phyloP scores from a whole-genome alignment of 2,329 filamentous ascomycete genomes.

The Xylaria sp. region DNA sequence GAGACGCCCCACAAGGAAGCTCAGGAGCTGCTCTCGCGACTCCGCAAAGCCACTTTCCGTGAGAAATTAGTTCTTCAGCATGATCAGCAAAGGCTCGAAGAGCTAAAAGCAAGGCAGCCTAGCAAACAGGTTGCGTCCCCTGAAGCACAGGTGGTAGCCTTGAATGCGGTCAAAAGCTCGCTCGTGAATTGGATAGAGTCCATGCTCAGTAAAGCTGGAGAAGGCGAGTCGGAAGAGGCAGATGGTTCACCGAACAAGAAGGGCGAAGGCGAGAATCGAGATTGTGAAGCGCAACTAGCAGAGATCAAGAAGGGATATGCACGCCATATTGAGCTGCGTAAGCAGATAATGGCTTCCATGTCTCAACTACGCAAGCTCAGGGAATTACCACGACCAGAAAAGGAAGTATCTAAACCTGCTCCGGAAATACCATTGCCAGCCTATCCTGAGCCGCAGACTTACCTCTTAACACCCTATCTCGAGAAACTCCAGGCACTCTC shows the following conservation, averaged over 20 bases:
- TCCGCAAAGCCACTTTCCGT: slow-evolving; percentile 69
- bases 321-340: slow-evolving; percentile 63
- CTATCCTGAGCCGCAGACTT: slow-evolving; percentile 45
- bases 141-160: slow-evolving; percentile 61
- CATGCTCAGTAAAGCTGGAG: slow-evolving; percentile 66
- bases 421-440: slow-evolving; percentile 14
- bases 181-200: slow-evolving; percentile 74
- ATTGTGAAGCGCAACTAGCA: slow-evolving; percentile 56
- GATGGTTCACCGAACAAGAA: slow-evolving; percentile 39
- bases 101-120: slow-evolving; percentile 56
- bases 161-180: slow-evolving; percentile 66
- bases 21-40: slow-evolving; percentile 59
- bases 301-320: slow-evolving; percentile 65
- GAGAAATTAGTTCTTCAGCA: slow-evolving; percentile 67
- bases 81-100: slow-evolving; percentile 66
- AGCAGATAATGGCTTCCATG: slow-evolving; percentile 58
- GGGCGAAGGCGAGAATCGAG: slow-evolving; percentile 38
- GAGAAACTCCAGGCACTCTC: slow-evolving; percentile 63
- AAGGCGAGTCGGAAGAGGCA: slow-evolving; percentile 41
- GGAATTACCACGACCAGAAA: slow-evolving; percentile 15
- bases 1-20: slow-evolving; percentile 56
- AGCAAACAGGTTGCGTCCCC: slow-evolving; percentile 51
- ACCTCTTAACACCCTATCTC: slow-evolving; percentile 68
- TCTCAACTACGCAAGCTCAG: slow-evolving; percentile 42
- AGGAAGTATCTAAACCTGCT: slow-evolving; percentile 5